Evolutionary conservation across 1,139 yeast species (phyloP), one percentile per base, ranked within the genome.

Genomic region (Debaryomyces coudertii): DNA sequence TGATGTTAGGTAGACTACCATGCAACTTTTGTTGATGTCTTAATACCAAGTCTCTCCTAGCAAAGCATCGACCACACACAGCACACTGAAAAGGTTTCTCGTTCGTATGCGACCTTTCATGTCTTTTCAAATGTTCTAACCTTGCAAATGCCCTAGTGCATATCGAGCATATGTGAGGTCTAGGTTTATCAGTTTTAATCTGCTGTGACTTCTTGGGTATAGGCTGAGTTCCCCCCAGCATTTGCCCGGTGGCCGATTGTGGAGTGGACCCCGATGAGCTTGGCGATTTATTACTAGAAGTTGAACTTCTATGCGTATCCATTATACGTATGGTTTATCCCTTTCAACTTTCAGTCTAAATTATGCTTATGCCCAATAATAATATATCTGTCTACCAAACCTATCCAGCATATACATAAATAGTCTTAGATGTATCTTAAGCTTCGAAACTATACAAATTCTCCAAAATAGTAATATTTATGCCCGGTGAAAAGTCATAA

Each of bases 101-200:
- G 65, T 92, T 90, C 7, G 99, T 93, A 64, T 93, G 99, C 1
- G 96, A 86, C 39, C 98, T 74, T 61, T 92, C 96, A 61, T 93
- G 99, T 48, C 99, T 82, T 63, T 90, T 87, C 57, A 93, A 77
- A 66, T 93, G 99, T 66, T 93, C 99, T 47, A 90, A 76, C 38
- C 99, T 77, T 3, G 97, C 98, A 76, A 93, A 93, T 1, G 97
- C 96, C 51, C 99, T 77, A 0, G 97, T 90, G 66, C 99, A 93
- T n/a, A 89, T 88, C 5, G 85, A 75, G 63, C 99, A 93, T 23
- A 88, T 81, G 61, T 89, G 95, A 4, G 97, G 96, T 49, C 98
- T 74, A 6, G 98, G 98, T 63, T 90, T 90, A 15, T 90, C 95
- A 18, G 88, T 89, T 64, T 90, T 87, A 58, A 88, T 86, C 53